These are phyloP conservation scores for Fusarium phyllophilum DNA, from an alignment of 2,329 filamentous ascomycete genomes.

Conservation along the genomic window DNA sequence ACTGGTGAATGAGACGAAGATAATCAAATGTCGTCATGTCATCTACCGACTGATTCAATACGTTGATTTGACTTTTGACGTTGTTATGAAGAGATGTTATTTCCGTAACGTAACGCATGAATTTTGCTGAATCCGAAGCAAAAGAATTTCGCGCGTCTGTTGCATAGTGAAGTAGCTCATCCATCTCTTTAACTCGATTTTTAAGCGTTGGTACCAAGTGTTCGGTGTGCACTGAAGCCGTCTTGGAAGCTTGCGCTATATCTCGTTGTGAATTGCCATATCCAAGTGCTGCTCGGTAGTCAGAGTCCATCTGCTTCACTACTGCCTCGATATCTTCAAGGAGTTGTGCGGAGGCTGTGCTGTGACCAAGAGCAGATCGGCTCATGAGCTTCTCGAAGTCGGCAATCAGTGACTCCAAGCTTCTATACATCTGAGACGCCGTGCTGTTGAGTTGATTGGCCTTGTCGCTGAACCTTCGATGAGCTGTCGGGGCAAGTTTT, in stretches of 20 bases:
- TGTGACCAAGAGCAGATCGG: constrained; percentile 66
- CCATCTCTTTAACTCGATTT: constrained; percentile 68
- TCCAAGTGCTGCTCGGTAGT: constrained; percentile 80
- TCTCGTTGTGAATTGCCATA: constrained; percentile 72
- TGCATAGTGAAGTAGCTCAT: constrained; percentile 66
- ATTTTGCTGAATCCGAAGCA: constrained; percentile 71
- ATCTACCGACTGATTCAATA: constrained; percentile 77
- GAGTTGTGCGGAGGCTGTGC: constrained; percentile 73
- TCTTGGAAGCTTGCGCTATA: constrained; percentile 70
- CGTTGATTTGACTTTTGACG: constrained; percentile 77
- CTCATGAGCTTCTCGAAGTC: constrained; percentile 69
- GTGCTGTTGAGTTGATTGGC: constrained; percentile 69
- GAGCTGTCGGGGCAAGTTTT: constrained; percentile 67
- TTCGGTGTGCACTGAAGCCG: constrained; percentile 71
- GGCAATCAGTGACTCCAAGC: constrained; percentile 69
- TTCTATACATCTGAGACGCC: constrained; percentile 68
- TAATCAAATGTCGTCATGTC: constrained; percentile 84
- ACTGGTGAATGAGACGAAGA: constrained; percentile 80
- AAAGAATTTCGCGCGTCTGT: constrained; percentile 75
- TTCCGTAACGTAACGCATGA: constrained; percentile 84
- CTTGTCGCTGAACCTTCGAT: constrained; percentile 68
- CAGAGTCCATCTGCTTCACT: constrained; percentile 85
- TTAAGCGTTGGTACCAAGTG: constrained; percentile 67
- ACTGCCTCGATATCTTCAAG: constrained; percentile 88
- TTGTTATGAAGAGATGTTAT: constrained; percentile 80